Evolutionary conservation across 352 stramenopile genomes (phyloP), one percentile per base, ranked within the genome.

Genomic region (Globisporangium echinulatum): DNA sequence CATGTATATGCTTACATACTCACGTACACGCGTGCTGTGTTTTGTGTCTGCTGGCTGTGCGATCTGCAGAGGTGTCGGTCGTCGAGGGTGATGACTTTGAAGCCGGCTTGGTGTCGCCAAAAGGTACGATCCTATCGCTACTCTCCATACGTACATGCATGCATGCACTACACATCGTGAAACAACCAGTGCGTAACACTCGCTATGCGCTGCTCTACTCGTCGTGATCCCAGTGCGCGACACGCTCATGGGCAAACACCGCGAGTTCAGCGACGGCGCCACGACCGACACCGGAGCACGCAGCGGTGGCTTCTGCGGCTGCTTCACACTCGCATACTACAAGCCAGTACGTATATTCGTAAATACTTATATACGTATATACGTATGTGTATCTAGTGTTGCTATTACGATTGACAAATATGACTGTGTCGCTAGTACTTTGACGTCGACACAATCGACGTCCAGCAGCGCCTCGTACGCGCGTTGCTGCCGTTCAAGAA

Each of bases 401-500:
- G 25, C 15, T 53, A 46, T 13, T 49, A n/a, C 11, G 4, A 37
- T 3, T 57, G 33, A 4, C 13, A 19, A 25, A 25, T 25, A 25
- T 25, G 25, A 25, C 25, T 25, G 25, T 25, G 25, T 25, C 25
- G 25, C 15, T 52, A 95, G 85, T 93, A 90, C 52, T 95, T 95
- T 61, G 82, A 95, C 54, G 85, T 95, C 1, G 85, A 95, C 66
- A 95, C 85, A 17, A 59, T 59, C 38, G 83, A 95, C 63, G 79
- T 95, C 46, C 83, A 92, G 56, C 72, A 84, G 59, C 85, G 85
- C 44, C 56, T 95, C 37, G 70, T 82, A 50, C 79, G 80, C 42
- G 82, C 83, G 1, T 57, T 95, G 10, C 61, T 95, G 48, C 85
- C 85, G 37, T 91, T 95, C 61, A 95, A 91, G 75, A 90, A 91